Evolutionary conservation across 2,329 filamentous ascomycete genomes (phyloP).

Genomic region (Penicillium sp.): DNA sequence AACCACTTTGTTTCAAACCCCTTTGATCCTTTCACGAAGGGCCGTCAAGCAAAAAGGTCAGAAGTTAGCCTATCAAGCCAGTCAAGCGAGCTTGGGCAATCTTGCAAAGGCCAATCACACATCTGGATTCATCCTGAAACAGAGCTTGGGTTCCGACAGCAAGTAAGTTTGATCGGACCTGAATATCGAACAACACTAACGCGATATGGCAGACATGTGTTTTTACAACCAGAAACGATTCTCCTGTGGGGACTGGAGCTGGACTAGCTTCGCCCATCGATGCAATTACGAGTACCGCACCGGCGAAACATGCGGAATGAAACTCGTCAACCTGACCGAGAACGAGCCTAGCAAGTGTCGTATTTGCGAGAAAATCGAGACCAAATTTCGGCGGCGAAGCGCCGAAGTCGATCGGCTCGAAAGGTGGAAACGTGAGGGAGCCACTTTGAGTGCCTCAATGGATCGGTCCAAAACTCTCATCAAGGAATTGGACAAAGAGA

Average conservation of each 20-base stretch:
- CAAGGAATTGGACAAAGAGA: constrained; percentile 68
- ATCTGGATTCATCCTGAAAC: constrained; percentile 34
- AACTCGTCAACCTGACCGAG: constrained; percentile 76
- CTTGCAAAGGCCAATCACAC: constrained; percentile 34
- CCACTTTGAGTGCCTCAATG: constrained; percentile 58
- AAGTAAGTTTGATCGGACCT: constrained; percentile 35
- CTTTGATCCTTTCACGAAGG: constrained; percentile 6
- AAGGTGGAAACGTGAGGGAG: constrained; percentile 73
- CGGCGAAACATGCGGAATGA: constrained; percentile 94
- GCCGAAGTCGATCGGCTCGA: constrained; percentile 74
- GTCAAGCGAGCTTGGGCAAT: constrained; percentile 25
- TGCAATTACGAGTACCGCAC: constrained; percentile 94
- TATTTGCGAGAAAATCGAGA: constrained; percentile 84
- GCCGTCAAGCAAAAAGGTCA: constrained; percentile 22
- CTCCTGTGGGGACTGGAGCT: constrained; percentile 87
- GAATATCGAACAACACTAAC: constrained; percentile 28
- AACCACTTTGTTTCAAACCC: constrained; percentile 25
- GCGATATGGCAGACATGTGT: constrained; percentile 66
- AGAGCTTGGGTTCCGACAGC: constrained; percentile 21
- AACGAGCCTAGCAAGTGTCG: constrained; percentile 68
- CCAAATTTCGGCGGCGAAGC: constrained; percentile 71
- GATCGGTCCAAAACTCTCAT: constrained; percentile 71
- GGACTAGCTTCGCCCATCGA: constrained; percentile 88
- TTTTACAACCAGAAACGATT: constrained; percentile 91
- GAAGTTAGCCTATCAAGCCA: constrained; percentile 37